phyloP scores from a whole-genome alignment of 2,329 filamentous ascomycete species.

The Monosporascus sp. region DNA sequence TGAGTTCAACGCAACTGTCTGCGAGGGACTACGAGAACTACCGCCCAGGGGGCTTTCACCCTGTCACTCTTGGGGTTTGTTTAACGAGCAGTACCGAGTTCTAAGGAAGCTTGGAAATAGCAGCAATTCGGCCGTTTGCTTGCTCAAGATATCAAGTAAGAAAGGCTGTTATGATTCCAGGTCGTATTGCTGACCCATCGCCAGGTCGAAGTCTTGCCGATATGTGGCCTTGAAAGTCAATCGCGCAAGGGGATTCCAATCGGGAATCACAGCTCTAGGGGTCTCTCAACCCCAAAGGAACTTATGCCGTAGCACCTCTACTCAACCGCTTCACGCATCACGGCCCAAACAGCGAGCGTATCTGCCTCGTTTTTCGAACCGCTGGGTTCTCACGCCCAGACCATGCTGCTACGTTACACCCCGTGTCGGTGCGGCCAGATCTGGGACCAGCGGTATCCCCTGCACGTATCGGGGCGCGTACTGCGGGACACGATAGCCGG shows the following conservation, averaged over 20 bases:
- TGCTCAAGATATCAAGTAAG: conserved; percentile 22
- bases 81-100: conserved; percentile 23
- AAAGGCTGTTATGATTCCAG: too few species aligned
- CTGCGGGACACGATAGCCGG: too few species aligned
- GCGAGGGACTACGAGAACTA: conserved; percentile 8
- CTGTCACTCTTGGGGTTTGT: conserved; percentile 18
- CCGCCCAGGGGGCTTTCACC: conserved; percentile 23
- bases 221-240: conserved; percentile 24
- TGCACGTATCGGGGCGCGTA: too few species aligned
- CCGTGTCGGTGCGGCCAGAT: too few species aligned
- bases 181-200: too few species aligned
- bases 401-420: conserved; percentile 2
- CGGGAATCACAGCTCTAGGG: too few species aligned
- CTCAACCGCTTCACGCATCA: conserved; percentile 31
- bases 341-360: conserved; percentile 39
- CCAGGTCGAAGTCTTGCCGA: conserved; percentile 10
- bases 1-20: too few species aligned
- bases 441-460: too few species aligned
- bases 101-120: conserved; percentile 24
- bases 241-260: too few species aligned
- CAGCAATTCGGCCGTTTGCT: conserved; percentile 23
- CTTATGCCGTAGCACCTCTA: conserved; percentile 7
- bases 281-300: too few species aligned
- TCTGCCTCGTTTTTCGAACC: conserved; percentile 37
- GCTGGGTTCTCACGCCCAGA: conserved; percentile 34